A percentile compares a stretch with the other conserved stretches of the same genome.
phyloP scores from a whole-genome alignment of 2,329 filamentous ascomycete genomes.

The Sporothrix globosa region DNA sequence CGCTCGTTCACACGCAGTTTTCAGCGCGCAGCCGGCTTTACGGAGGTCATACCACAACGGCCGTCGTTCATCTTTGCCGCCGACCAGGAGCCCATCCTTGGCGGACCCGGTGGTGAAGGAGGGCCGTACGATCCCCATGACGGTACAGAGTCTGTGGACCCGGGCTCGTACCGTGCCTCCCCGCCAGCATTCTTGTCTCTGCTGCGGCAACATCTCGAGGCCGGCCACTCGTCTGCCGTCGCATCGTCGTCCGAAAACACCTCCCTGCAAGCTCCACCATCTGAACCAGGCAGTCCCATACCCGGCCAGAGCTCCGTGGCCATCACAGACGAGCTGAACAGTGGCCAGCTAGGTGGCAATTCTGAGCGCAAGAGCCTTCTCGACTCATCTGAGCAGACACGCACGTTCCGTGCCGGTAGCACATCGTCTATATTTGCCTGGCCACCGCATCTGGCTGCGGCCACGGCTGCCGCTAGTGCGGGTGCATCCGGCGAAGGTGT shows the following conservation, averaged over 20 bases:
- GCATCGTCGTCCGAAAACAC: slow-evolving; percentile 30
- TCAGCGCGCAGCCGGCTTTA: slow-evolving; percentile 86
- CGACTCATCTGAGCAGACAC: slow-evolving; percentile 44
- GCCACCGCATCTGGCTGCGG: slow-evolving; percentile 64
- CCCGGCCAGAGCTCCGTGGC: slow-evolving; percentile 43
- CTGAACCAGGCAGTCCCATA: slow-evolving; percentile 33
- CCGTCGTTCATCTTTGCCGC: slow-evolving; percentile 71
- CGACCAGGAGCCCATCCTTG: slow-evolving; percentile 54
- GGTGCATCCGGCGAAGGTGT: slow-evolving; percentile 15
- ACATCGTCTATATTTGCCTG: slow-evolving; percentile 59
- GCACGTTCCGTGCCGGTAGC: slow-evolving; percentile 43
- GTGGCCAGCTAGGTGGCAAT: slow-evolving; percentile 8
- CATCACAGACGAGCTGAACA: slow-evolving; percentile 12
- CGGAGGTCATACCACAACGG: slow-evolving; percentile 80
- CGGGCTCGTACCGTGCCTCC: slow-evolving; percentile 37
- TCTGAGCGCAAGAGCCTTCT: slow-evolving; percentile 52
- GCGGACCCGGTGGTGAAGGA: slow-evolving; percentile 39
- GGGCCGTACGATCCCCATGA: slow-evolving; percentile 46
- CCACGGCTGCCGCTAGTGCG: slow-evolving; percentile 23
- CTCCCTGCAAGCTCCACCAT: slow-evolving; percentile 15
- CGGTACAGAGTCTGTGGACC: slow-evolving; percentile 47
- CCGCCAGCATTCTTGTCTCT: slow-evolving; percentile 47
- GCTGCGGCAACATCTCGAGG: slow-evolving; percentile 57
- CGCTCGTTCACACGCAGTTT: slow-evolving; percentile 91
- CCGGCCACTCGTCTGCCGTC: slow-evolving; percentile 37